A percentile compares a stretch with the other conserved stretches of the same genome.
phyloP scores from a whole-genome alignment of 2,329 filamentous ascomycete genomes.

The Coniochaeta pulveracea region DNA sequence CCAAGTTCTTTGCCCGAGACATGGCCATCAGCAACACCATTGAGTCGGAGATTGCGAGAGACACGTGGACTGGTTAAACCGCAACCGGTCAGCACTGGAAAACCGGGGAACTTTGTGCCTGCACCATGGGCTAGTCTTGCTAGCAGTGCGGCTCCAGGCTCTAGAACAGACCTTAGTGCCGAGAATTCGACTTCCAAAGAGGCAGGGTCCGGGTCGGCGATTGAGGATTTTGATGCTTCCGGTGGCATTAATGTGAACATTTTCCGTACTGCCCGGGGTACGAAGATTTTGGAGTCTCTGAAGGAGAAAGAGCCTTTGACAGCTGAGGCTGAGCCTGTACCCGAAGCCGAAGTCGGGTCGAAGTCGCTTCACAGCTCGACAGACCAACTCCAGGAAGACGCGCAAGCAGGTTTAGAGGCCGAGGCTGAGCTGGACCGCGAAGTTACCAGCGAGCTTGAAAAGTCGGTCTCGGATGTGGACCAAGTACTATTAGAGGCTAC shows the following conservation, averaged over 20 bases:
- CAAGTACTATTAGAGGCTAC: no score
- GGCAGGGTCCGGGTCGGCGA: background rate
- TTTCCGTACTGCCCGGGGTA: constrained; percentile 34
- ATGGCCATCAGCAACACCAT: background rate
- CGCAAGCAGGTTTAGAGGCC: background rate
- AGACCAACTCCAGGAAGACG: no score
- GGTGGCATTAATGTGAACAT: constrained; percentile 31
- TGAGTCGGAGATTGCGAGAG: background rate
- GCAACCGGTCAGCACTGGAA: no score
- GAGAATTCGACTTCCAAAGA: background rate
- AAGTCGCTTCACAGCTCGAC: background rate
- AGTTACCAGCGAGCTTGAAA: no score
- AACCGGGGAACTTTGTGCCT: no score
- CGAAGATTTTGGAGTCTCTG: constrained; percentile 27
- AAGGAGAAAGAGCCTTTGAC: constrained; percentile 8
- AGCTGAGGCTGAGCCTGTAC: background rate
- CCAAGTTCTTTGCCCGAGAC: no score
- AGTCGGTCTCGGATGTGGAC: no score
- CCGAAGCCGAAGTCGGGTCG: background rate
- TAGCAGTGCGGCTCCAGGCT: background rate
- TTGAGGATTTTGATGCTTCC: constrained; percentile 24
- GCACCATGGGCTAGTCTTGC: constrained; percentile 2
- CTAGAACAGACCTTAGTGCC: no score
- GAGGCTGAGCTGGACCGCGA: background rate
- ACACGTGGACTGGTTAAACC: no score